These are phyloP conservation scores for Penicillium angulare DNA, from an alignment of 495 filamentous ascomycete genomes.

Conservation along the genomic window DNA sequence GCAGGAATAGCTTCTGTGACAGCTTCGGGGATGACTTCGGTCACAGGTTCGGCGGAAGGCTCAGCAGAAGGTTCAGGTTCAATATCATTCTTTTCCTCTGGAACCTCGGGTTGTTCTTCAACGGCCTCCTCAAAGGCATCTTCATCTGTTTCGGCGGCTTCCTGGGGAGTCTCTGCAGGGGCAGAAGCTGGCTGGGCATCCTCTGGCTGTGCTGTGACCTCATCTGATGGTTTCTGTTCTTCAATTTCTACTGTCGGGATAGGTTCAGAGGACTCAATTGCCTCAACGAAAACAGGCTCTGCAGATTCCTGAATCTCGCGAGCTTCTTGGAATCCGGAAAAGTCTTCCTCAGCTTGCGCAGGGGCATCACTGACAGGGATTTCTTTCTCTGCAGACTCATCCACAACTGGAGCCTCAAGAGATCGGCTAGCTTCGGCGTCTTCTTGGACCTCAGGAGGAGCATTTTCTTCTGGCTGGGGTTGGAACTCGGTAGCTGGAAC, in stretches of 20 bases:
- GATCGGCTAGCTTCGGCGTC: no score
- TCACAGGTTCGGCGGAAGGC: no score
- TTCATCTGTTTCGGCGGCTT: conserved; percentile 16
- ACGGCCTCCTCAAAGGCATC: conserved; percentile 26
- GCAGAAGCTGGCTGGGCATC: background rate
- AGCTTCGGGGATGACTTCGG: no score
- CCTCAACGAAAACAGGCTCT: background rate
- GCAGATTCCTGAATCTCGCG: conserved; percentile 2
- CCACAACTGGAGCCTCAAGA: background rate
- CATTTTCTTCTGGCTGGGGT: background rate
- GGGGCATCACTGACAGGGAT: background rate
- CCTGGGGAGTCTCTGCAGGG: conserved; percentile 7
- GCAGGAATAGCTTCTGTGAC: background rate
- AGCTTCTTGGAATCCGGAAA: conserved; percentile 2
- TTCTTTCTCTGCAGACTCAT: conserved; percentile 1
- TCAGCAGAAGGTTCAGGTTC: conserved; percentile 5
- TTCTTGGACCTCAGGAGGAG: background rate
- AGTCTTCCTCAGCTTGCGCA: background rate
- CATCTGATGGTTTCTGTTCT: background rate
- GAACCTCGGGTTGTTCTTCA: conserved; percentile 12
- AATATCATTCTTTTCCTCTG: conserved; percentile 4
- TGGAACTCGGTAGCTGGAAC: background rate
- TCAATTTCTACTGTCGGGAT: background rate
- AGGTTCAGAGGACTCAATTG: background rate
- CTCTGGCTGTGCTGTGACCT: background rate